Base-by-base conservation (phyloP, 31 red algal species). In the Porphyra umbilicalis region DNA sequence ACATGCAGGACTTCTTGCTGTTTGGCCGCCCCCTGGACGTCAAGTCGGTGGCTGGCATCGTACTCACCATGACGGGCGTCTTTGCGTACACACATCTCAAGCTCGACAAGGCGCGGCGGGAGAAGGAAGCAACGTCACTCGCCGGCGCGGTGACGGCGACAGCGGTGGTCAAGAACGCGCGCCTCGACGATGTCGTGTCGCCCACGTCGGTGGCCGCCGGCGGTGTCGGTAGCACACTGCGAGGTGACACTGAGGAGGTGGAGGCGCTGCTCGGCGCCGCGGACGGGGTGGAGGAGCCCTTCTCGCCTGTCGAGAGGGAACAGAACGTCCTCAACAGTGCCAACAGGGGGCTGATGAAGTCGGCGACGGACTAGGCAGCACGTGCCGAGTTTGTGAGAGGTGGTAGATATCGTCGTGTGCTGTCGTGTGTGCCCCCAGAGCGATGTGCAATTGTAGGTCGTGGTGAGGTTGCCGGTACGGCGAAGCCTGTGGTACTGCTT, bases 81-180 rank as follows among this genome's bases (percentile, higher is more conserved):
- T 92, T 95, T 32, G 93, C 93, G 92, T 98, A 98, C 86, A 98
- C 96, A 11, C 89, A 86, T 40, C 80, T 98, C 67, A 98, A 98
- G 80, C 84, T 98, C 75, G 92, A 98, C 84, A 88, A 90, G 76
- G 85, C 87, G 33, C 83, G 84, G 13, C 14, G 36, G 5, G 93
- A 95, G 79, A 90, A 90, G 81, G 87, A 94, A 76, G 88, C 87
- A 16, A 20, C 57, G 11, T 71, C 57, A 7, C 4, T 71, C 57
- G 30, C 25, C 57, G 57, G 11, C 25, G 57, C 57, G 14, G 57
- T 29, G 2, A 2, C 25, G 57, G 10, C 57, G 14, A 29, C 57
- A 1, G 57, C 20, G 57, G 57, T 29, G 14, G 57, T 29, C 20
- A 71, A 71, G 16, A 71, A 7, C 57, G 57, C 57, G 14, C 57